Evolutionary conservation across 2,329 filamentous ascomycete species (phyloP).

Genomic region (Neofusicoccum cordaticola): DNA sequence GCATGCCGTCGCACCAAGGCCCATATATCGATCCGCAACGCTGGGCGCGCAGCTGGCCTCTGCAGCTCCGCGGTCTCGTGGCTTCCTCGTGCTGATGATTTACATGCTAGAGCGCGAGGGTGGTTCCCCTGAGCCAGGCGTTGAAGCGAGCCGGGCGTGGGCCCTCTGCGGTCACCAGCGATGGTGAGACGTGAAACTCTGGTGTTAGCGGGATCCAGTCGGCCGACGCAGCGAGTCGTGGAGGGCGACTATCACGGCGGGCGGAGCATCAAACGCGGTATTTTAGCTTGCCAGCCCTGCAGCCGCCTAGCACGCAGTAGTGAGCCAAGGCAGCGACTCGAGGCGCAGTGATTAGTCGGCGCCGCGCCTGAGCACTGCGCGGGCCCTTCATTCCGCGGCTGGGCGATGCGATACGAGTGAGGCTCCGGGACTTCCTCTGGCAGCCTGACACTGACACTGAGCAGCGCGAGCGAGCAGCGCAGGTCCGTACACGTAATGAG

Average conservation of each 20-base stretch:
- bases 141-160: not conserved
- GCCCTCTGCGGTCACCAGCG: not conserved
- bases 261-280: constrained; percentile 6
- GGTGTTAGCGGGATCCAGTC: constrained; percentile 1
- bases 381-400: too few species aligned
- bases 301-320: not conserved
- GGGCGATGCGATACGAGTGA: not conserved
- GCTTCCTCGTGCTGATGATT: constrained; percentile 3
- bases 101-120: not conserved
- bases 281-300: constrained; percentile 12
- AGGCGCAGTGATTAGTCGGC: not conserved
- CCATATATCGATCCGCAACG: constrained; percentile 11
- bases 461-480: not conserved
- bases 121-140: constrained; percentile 13
- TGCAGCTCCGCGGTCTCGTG: constrained; percentile 11
- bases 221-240: constrained; percentile 3
- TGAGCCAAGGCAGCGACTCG: not conserved
- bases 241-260: constrained; percentile 8
- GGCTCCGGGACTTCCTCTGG: not conserved
- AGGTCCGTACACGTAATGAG: constrained; percentile 9
- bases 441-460: not conserved
- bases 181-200: constrained; percentile 12
- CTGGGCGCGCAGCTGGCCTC: constrained; percentile 6
- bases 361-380: too few species aligned
- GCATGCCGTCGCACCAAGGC: constrained; percentile 2